Percentiles rank a stretch among this genome's conserved stretches.
These are phyloP conservation scores for Agapanthus africanus DNA, from an alignment of 106 monocot species.

Conservation along the genomic window DNA sequence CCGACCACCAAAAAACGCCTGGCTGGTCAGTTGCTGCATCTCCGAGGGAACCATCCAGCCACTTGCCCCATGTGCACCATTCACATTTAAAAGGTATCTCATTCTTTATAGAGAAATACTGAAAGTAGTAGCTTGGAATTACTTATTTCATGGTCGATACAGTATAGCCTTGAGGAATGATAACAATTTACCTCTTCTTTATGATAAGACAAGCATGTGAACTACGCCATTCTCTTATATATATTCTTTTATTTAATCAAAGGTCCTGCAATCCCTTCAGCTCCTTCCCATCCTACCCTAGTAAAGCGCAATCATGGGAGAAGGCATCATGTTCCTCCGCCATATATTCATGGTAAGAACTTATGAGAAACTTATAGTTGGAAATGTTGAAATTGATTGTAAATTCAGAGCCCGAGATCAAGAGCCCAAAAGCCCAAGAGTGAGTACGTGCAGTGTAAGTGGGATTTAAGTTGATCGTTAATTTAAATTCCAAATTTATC, in stretches of 20 bases:
- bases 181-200: not conserved
- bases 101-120: not conserved
- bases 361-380: not conserved
- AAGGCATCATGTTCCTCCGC: slow-evolving; percentile 20
- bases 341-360: slow-evolving; percentile 24
- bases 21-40: slow-evolving; percentile 28
- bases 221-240: not conserved
- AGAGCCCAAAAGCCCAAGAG: too few species aligned
- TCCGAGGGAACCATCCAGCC: slow-evolving; percentile 17
- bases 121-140: slow-evolving; percentile 4
- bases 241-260: not conserved
- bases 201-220: not conserved
- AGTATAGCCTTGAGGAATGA: not conserved
- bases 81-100: slow-evolving; percentile 20
- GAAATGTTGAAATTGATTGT: too few species aligned
- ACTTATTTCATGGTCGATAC: slow-evolving; percentile 14
- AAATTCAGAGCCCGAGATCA: too few species aligned
- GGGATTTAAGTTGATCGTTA: too few species aligned
- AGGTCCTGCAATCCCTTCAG: slow-evolving; percentile 17
- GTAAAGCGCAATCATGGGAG: slow-evolving; percentile 14
- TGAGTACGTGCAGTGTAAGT: too few species aligned
- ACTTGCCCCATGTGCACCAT: too few species aligned
- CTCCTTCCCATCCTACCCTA: slow-evolving; percentile 30
- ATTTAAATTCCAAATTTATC: too few species aligned
- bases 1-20: too few species aligned